Conservation (phyloP, 371 early-diverging fungal genomes). For the Mortierella sp. region DNA sequence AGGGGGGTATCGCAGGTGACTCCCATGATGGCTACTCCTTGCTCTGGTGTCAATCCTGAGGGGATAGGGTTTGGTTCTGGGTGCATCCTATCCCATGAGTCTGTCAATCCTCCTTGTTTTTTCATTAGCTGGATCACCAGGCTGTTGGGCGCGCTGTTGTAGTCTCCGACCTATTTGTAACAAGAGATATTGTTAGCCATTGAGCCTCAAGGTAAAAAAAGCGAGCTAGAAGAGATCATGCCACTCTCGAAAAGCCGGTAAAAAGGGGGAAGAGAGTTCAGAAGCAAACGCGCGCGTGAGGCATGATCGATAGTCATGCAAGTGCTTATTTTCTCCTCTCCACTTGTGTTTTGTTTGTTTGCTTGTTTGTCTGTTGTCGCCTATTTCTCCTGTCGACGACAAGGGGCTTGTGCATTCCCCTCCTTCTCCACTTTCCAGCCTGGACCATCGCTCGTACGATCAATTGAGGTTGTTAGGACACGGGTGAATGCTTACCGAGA, state of each 20-base stretch:
- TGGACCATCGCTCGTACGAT: background rate
- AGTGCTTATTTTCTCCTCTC: background rate
- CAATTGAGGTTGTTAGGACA: too few relatives aligned
- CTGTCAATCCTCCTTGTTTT: conserved; percentile 69
- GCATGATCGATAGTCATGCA: conserved; percentile 13
- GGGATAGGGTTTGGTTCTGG: conserved; percentile 53
- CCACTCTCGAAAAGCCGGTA: background rate
- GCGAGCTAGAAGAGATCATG: background rate
- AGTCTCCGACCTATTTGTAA: conserved; percentile 64
- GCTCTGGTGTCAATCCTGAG: conserved; percentile 44
- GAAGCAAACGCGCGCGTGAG: background rate
- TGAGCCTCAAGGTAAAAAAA: background rate
- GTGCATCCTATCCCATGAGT: conserved; percentile 67
- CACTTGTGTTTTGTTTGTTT: background rate
- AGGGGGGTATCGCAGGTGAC: conserved; percentile 72
- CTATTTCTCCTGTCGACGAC: background rate
- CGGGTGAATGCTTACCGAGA: conserved; percentile 49
- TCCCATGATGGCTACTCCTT: conserved; percentile 59
- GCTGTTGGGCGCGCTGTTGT: conserved; percentile 71
- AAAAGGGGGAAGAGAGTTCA: background rate
- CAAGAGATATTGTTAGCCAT: background rate
- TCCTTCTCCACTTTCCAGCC: background rate
- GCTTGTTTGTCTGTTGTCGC: background rate
- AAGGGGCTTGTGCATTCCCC: background rate
- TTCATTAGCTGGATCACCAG: conserved; percentile 63